phyloP scores from a whole-genome alignment of 345 rosid genomes.

The Isatis tinctoria region DNA sequence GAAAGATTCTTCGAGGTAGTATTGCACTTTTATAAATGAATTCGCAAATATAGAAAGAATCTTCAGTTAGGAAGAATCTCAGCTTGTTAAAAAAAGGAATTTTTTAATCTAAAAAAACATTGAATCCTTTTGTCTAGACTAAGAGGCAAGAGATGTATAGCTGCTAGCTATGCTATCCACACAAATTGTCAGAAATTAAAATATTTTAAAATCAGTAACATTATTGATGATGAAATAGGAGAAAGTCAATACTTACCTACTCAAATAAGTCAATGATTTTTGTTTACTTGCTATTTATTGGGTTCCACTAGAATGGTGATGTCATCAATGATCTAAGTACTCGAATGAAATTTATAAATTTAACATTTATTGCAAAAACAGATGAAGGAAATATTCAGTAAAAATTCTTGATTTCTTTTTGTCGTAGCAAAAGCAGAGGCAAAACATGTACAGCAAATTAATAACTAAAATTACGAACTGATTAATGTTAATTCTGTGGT shows the following conservation, averaged over 20 bases:
- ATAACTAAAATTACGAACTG: background rate
- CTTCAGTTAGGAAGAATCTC: conserved; percentile 13
- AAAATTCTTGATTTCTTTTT: background rate
- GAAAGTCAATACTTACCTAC: conserved; percentile 12
- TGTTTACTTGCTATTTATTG: conserved; percentile 15
- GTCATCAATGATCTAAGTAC: conserved; percentile 20
- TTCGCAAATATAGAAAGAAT: conserved; percentile 7
- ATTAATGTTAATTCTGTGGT: background rate
- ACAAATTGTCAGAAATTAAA: background rate
- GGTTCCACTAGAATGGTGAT: conserved; percentile 2
- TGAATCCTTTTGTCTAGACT: background rate
- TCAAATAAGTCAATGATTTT: conserved; percentile 16
- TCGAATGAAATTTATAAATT: background rate
- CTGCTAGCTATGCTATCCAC: background rate
- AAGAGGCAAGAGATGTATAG: background rate
- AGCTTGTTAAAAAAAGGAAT: background rate
- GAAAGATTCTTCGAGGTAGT: conserved; percentile 4
- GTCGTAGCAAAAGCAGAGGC: background rate
- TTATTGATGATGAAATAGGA: conserved; percentile 15
- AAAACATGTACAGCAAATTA: background rate
- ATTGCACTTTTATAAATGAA: background rate
- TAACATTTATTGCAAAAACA: background rate
- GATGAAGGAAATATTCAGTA: background rate
- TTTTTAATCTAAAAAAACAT: background rate
- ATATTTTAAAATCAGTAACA: background rate